Base-by-base conservation (phyloP, 2,329 filamentous ascomycete species). In the Simplicillium aogashimaense region DNA sequence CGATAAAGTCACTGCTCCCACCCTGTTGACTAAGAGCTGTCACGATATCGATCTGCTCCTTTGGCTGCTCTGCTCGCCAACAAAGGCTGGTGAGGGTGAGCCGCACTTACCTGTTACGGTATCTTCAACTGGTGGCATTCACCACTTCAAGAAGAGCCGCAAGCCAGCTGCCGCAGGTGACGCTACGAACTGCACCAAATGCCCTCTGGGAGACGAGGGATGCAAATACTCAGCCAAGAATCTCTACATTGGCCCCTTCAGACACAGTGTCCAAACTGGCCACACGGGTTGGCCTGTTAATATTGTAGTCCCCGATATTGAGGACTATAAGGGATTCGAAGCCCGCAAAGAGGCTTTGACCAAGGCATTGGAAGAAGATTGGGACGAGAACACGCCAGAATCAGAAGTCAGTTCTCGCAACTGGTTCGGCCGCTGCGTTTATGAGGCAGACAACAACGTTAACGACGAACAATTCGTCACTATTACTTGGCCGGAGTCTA, bases 371-470 rank as follows among this genome's bases (percentile, higher is more conserved):
- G 59, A 63, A 15, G 69, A 76, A 38, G 73, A 78, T 53, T 79
- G 80, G 43, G 64, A 70, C 12, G 54, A 61, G 1, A 55, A 60
- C 7, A 76, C 69, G 1, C 66, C 72, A 4, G 58, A 64, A 39
- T 53, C 61, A 2, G 63, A 68, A n/a, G 56, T 73, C 2, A 66
- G 67, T 3, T 63, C 64, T 5, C 65, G 70, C 9, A 81, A 81
- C 47, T 83, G 88, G 87, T 97, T 88, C 54, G 92, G 92, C 0
- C 78, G 90, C n/a, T 98, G 92, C 55, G 92, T 97, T 2, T 97
- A 81, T 63, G 92, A 95, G 57, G 70, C 81, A 4, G 88, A 94
- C 62, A 98, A 97, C 61, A 81, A 94, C 53, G 92, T 97, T 33
- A 86, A 81, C 53, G 92, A 98, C 58, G 87, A 97, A 53, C 90